phyloP scores from a whole-genome alignment of 2,329 filamentous ascomycete genomes.

The Neonectria sp. region DNA sequence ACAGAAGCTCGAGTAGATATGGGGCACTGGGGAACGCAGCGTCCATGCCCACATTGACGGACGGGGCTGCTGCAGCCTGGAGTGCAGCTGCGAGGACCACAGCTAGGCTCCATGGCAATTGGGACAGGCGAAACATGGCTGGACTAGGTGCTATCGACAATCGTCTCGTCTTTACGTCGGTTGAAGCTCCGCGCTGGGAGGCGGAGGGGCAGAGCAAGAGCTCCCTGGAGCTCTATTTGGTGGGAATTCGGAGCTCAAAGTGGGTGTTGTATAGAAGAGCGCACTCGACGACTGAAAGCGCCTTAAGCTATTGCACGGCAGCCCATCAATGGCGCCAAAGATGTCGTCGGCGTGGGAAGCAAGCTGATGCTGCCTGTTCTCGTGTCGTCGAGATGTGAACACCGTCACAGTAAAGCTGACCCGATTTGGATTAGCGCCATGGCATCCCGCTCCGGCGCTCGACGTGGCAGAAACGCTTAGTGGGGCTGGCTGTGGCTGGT shows the following conservation, averaged over 20 bases:
- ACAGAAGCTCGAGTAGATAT: conserved; percentile 94
- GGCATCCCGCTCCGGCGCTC: conserved; percentile 34
- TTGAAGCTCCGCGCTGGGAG: conserved; percentile 28
- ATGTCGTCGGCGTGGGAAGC: conserved; percentile 1
- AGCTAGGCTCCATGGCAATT: conserved; percentile 61
- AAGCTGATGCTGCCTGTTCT: conserved; percentile 10
- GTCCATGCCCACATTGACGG: conserved; percentile 89
- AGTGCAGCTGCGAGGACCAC: conserved; percentile 58
- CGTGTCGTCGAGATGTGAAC: conserved; percentile 39
- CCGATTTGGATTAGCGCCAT: conserved; percentile 42
- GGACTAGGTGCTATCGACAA: conserved; percentile 9
- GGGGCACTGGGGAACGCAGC: conserved; percentile 90
- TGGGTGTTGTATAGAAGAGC: neutral
- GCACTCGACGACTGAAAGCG: conserved; percentile 2
- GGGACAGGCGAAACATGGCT: conserved; percentile 40
- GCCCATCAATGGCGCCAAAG: conserved; percentile 24
- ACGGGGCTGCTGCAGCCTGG: conserved; percentile 66
- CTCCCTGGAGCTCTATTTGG: conserved; percentile 34
- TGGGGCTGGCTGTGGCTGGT: conserved; percentile 37
- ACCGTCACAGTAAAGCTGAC: conserved; percentile 48
- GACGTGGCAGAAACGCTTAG: conserved; percentile 45
- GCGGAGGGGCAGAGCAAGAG: conserved; percentile 44
- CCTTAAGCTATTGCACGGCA: neutral
- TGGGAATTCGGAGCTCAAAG: neutral
- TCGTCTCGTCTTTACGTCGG: conserved; percentile 25